Percentiles rank a stretch among this genome's conserved stretches.
These are phyloP conservation scores for Paramarasmius palmivorus DNA, from an alignment of 1,284 basidiomycete species.

Conservation along the genomic window DNA sequence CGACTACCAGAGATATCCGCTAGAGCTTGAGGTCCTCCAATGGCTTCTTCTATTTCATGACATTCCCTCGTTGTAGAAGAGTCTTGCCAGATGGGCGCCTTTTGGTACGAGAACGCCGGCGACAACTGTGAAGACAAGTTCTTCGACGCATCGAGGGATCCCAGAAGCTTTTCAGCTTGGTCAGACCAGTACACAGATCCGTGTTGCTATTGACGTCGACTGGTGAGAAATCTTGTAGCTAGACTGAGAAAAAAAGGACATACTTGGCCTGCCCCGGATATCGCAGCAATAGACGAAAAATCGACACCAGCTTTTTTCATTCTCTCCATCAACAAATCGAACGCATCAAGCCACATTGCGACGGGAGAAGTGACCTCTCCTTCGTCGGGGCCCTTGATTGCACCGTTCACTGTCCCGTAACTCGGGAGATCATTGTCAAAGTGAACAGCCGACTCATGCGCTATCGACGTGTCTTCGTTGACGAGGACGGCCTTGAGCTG, in stretches of 20 bases:
- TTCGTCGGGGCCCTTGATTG: constrained; percentile 61
- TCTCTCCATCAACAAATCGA: constrained; percentile 76
- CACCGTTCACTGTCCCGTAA: constrained; percentile 75
- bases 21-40: constrained; percentile 71
- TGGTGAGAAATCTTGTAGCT: not conserved
- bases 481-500: constrained; percentile 81
- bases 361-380: constrained; percentile 83
- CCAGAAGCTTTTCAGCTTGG: constrained; percentile 54
- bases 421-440: constrained; percentile 81
- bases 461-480: constrained; percentile 55
- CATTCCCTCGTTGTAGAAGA: constrained; percentile 83
- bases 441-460: constrained; percentile 75
- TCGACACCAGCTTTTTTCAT: constrained; percentile 65
- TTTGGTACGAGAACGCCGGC: constrained; percentile 71
- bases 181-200: constrained; percentile 87
- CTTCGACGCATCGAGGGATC: constrained; percentile 51
- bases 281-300: constrained; percentile 56
- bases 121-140: constrained; percentile 57
- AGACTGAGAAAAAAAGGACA: constrained; percentile 8
- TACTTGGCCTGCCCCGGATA: constrained; percentile 80
- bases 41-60: constrained; percentile 59
- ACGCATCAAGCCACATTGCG: constrained; percentile 81
- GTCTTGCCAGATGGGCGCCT: constrained; percentile 92
- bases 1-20: constrained; percentile 80
- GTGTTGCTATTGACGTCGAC: constrained; percentile 68